These are phyloP conservation scores for Peronospora destructor DNA, from an alignment of 352 stramenopile species.

Conservation along the genomic window DNA sequence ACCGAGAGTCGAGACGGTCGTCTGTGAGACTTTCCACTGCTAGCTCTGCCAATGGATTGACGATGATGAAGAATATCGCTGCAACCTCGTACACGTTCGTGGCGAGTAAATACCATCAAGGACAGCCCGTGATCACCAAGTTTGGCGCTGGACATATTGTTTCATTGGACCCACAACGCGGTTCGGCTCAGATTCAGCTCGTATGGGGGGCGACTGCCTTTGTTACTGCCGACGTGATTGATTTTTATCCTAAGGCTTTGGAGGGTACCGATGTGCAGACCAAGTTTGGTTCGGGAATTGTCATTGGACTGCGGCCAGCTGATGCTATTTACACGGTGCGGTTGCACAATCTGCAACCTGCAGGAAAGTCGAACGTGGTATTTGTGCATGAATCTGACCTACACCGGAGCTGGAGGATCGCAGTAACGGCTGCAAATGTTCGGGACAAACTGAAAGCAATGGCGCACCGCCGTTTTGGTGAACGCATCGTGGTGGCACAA, in stretches of 20 bases:
- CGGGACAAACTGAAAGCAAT: conserved; percentile 45
- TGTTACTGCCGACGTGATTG: conserved; percentile 53
- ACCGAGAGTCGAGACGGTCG: conserved; percentile 16
- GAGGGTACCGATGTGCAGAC: conserved; percentile 67
- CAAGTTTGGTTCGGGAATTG: conserved; percentile 62
- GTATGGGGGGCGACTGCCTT: conserved; percentile 53
- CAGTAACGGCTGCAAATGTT: conserved; percentile 44
- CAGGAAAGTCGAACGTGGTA: conserved; percentile 50
- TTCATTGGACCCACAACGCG: conserved; percentile 41
- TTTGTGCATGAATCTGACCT: conserved; percentile 74
- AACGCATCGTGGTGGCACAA: conserved; percentile 36
- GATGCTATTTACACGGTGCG: conserved; percentile 79
- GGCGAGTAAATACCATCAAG: conserved; percentile 64
- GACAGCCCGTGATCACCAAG: conserved; percentile 66
- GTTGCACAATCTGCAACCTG: conserved; percentile 36
- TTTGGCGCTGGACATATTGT: conserved; percentile 57
- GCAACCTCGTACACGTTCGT: conserved; percentile 59
- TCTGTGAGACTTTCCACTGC: conserved; percentile 12
- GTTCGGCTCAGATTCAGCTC: conserved; percentile 55
- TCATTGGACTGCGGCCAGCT: conserved; percentile 51
- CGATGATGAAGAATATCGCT: conserved; percentile 55
- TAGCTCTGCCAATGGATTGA: conserved; percentile 24
- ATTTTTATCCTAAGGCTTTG: conserved; percentile 65
- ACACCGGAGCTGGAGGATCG: conserved; percentile 34
- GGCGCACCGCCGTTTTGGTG: conserved; percentile 32